phyloP scores from a whole-genome alignment of 1,139 yeast genomes.

The Blastobotrys persicus region DNA sequence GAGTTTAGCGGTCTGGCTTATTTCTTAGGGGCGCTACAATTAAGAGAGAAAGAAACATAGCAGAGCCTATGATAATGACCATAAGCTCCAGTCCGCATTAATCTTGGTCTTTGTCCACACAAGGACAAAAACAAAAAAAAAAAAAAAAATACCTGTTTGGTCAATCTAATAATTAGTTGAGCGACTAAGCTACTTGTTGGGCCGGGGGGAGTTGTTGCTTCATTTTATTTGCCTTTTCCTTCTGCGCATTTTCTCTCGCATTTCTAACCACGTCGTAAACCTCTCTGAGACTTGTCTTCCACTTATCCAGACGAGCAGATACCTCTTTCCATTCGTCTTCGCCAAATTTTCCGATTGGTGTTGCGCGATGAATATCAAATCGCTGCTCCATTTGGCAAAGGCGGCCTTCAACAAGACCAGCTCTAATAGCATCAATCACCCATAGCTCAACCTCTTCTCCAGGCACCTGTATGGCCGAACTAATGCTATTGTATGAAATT shows the following conservation, averaged over 20 bases:
- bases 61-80: too few species aligned
- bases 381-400: conserved; percentile 41
- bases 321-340: conserved; percentile 41
- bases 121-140: too few species aligned
- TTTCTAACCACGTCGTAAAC: conserved; percentile 36
- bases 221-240: conserved; percentile 24
- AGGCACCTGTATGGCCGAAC: conserved; percentile 35
- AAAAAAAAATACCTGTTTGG: too few species aligned
- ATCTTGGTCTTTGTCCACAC: neutral
- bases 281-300: conserved; percentile 40
- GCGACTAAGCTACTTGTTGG: conserved; percentile 10
- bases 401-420: conserved; percentile 45
- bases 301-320: conserved; percentile 36
- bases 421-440: conserved; percentile 45
- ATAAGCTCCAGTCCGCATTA: neutral
- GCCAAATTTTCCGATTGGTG: conserved; percentile 40
- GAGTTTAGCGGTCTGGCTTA: too few species aligned
- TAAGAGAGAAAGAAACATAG: too few species aligned
- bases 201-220: conserved; percentile 12
- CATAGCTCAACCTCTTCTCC: conserved; percentile 41
- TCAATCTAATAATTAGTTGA: neutral
- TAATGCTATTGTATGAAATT: conserved; percentile 37
- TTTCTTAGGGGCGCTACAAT: too few species aligned
- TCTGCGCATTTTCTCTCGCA: conserved; percentile 34
- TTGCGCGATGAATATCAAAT: conserved; percentile 41